Conservation (phyloP, 2,329 filamentous ascomycete species). For the Sarocladium oryzae region DNA sequence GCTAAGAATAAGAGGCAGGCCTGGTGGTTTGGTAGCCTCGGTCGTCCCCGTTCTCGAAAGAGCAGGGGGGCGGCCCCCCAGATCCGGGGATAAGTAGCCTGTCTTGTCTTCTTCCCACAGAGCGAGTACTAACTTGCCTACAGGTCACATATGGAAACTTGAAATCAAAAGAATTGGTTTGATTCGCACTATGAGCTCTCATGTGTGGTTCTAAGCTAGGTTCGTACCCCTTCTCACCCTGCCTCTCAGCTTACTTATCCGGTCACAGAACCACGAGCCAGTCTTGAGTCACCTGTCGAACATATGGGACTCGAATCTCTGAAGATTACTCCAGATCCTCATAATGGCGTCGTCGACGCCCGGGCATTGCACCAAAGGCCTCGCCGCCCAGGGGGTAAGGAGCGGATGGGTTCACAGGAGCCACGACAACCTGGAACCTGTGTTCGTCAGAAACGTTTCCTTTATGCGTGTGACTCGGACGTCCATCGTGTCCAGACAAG, state of each 20-base stretch:
- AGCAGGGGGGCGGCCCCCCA: conserved; percentile 42
- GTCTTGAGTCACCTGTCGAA: too few relatives aligned
- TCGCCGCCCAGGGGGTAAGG: not conserved
- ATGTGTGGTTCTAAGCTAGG: too few relatives aligned
- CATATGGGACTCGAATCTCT: too few relatives aligned
- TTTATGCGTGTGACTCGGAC: too few relatives aligned
- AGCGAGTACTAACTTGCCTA: not conserved
- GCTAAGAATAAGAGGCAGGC: conserved; percentile 9
- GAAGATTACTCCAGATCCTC: too few relatives aligned
- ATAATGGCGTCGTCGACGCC: too few relatives aligned
- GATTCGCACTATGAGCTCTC: not conserved
- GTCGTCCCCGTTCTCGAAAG: conserved; percentile 45
- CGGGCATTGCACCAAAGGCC: not conserved
- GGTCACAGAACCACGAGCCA: too few relatives aligned
- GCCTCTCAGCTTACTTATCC: too few relatives aligned
- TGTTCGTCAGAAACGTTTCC: too few relatives aligned
- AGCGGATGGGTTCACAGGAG: not conserved
- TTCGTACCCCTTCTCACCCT: too few relatives aligned
- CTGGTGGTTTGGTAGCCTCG: conserved; percentile 34
- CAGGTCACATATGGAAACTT: not conserved
- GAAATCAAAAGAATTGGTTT: not conserved
- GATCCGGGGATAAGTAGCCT: conserved; percentile 45
- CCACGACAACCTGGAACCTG: not conserved
- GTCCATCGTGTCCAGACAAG: not conserved
- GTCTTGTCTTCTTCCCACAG: conserved; percentile 12